Evolutionary conservation across 371 early-diverging fungal species (phyloP).

Genomic region (Amoeboaphelidium protococcarum): DNA sequence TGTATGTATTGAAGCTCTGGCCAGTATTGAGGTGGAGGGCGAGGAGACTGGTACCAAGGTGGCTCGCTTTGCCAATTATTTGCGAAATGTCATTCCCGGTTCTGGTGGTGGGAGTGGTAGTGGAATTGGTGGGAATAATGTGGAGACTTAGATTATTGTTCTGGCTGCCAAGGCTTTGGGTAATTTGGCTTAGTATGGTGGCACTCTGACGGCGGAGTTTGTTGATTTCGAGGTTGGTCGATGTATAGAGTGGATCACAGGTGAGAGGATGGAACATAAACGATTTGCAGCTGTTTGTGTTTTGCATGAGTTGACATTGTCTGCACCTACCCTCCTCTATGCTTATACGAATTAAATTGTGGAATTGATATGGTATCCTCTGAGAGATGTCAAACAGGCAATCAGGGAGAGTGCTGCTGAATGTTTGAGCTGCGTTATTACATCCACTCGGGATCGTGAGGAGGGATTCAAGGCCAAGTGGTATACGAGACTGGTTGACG

Average conservation of each 20-base stretch:
- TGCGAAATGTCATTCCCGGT: conserved; percentile 54
- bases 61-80: conserved; percentile 55
- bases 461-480: conserved; percentile 30
- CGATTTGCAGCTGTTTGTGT: conserved; percentile 68
- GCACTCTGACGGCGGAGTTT: conserved; percentile 49
- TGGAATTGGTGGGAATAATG: too few relatives aligned
- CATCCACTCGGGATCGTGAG: conserved; percentile 55
- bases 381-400: conserved; percentile 47
- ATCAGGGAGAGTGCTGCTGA: conserved; percentile 72
- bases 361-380: conserved; percentile 57
- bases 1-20: conserved; percentile 31
- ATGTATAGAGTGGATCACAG: conserved; percentile 66
- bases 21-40: conserved; percentile 56
- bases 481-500: conserved; percentile 60
- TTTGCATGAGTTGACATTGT: conserved; percentile 46
- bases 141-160: conserved; percentile 50
- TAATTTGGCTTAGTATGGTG: conserved; percentile 15
- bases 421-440: conserved; percentile 50
- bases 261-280: conserved; percentile 41
- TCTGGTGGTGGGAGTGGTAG: too few relatives aligned
- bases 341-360: conserved; percentile 56
- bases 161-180: conserved; percentile 57
- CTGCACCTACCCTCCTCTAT: conserved; percentile 61
- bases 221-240: conserved; percentile 67
- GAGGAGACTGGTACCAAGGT: conserved; percentile 58